phyloP scores from a whole-genome alignment of 306 rosid species.

The Prinsepia uniflora region DNA sequence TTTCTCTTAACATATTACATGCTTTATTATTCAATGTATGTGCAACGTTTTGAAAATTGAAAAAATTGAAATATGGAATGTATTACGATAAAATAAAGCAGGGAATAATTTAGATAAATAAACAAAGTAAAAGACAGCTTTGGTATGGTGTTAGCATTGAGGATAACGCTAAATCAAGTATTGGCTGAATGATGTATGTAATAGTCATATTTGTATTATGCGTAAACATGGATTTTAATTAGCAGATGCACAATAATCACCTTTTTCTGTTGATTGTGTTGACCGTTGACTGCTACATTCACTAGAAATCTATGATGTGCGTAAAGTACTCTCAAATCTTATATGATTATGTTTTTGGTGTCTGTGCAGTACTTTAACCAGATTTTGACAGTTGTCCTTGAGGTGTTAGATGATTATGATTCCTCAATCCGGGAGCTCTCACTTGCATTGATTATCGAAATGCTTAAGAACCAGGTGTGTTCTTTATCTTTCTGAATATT shows the following conservation, averaged over 20 bases:
- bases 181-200: not conserved
- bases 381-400: constrained; percentile 84
- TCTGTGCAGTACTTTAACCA: constrained; percentile 95
- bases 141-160: not conserved
- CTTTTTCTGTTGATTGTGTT: not conserved
- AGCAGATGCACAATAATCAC: not conserved
- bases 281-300: not conserved
- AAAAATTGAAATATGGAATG: not conserved
- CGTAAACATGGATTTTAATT: not conserved
- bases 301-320: constrained; percentile 1
- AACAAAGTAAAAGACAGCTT: not conserved
- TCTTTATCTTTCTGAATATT: not conserved
- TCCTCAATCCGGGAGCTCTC: constrained; percentile 77
- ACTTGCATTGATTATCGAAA: constrained; percentile 70
- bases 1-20: constrained; percentile 13
- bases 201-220: not conserved
- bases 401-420: constrained; percentile 87
- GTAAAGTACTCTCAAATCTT: not conserved
- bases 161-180: not conserved
- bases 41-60: not conserved
- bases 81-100: not conserved
- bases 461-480: constrained; percentile 88
- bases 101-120: not conserved
- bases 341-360: constrained; percentile 27
- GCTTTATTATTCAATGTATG: not conserved